Evolutionary conservation across 768 basidiomycete genomes (phyloP).

Genomic region (Suillus variegatus): DNA sequence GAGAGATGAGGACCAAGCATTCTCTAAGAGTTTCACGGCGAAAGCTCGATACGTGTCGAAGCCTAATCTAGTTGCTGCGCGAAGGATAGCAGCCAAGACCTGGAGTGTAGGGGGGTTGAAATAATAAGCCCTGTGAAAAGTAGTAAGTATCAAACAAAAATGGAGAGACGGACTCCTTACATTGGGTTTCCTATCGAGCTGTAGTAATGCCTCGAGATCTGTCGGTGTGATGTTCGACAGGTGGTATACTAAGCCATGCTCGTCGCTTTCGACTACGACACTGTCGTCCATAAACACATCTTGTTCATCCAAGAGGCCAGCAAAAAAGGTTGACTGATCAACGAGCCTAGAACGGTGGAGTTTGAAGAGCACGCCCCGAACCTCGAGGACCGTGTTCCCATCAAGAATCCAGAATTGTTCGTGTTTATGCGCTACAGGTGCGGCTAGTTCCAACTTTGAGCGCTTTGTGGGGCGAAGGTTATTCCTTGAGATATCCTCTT

Average conservation of each 20-base stretch:
- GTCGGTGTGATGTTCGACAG: slow-evolving; percentile 2
- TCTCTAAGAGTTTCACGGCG: slow-evolving; percentile 29
- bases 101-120: slow-evolving; percentile 1
- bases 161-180: background rate
- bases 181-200: slow-evolving; percentile 8
- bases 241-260: slow-evolving; percentile 1
- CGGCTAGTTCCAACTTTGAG: background rate
- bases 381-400: slow-evolving; percentile 36
- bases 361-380: slow-evolving; percentile 35
- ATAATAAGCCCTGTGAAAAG: background rate
- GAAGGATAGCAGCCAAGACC: slow-evolving; percentile 34
- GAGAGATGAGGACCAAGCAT: slow-evolving; percentile 34
- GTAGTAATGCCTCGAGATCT: slow-evolving; percentile 8
- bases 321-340: slow-evolving; percentile 36
- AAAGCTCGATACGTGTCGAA: slow-evolving; percentile 33
- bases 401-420: slow-evolving; percentile 36
- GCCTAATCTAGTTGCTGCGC: slow-evolving; percentile 34
- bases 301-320: slow-evolving; percentile 18
- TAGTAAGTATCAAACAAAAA: background rate
- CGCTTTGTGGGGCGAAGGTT: background rate
- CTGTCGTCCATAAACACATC: slow-evolving; percentile 18
- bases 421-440: slow-evolving; percentile 7
- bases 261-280: slow-evolving; percentile 6
- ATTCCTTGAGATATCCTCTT: background rate
- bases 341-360: slow-evolving; percentile 38